These are phyloP conservation scores for Oenanthe sinensis DNA, from an alignment of 129 eudicot species.

Conservation along the genomic window DNA sequence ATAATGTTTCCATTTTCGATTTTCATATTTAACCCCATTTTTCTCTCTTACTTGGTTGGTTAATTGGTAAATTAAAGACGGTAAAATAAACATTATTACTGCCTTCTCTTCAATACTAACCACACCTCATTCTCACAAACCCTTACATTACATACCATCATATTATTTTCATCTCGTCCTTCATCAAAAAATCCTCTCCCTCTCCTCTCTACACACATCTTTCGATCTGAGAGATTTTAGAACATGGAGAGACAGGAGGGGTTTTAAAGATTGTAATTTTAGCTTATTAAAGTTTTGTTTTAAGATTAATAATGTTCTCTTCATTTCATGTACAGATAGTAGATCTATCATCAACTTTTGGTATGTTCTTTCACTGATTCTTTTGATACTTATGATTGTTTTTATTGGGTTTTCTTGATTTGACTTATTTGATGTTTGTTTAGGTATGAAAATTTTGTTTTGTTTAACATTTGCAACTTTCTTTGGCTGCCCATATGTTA, in stretches of 20 bases:
- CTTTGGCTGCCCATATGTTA: not conserved
- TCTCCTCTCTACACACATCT: not conserved
- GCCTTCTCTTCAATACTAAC: conserved; percentile 2
- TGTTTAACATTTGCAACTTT: not conserved
- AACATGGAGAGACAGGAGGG: not conserved
- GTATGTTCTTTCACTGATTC: conserved; percentile 12
- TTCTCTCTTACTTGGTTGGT: too few species aligned
- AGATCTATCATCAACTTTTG: conserved; percentile 32
- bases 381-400: not conserved
- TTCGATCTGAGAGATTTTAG: not conserved
- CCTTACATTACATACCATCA: conserved; percentile 4
- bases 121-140: conserved; percentile 6
- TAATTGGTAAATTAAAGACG: conserved; percentile 11
- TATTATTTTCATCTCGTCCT: conserved; percentile 4
- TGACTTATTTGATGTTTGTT: not conserved
- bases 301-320: not conserved
- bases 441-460: not conserved
- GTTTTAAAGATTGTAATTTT: not conserved
- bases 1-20: too few species aligned
- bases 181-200: conserved; percentile 4
- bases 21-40: too few species aligned
- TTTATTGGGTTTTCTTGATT: not conserved
- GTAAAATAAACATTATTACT: conserved; percentile 1
- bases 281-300: not conserved
- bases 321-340: conserved; percentile 1